Evolutionary conservation across 1,139 yeast species (phyloP), one percentile per base, ranked within the genome.

Genomic region (Casaregolazyma lundiana): DNA sequence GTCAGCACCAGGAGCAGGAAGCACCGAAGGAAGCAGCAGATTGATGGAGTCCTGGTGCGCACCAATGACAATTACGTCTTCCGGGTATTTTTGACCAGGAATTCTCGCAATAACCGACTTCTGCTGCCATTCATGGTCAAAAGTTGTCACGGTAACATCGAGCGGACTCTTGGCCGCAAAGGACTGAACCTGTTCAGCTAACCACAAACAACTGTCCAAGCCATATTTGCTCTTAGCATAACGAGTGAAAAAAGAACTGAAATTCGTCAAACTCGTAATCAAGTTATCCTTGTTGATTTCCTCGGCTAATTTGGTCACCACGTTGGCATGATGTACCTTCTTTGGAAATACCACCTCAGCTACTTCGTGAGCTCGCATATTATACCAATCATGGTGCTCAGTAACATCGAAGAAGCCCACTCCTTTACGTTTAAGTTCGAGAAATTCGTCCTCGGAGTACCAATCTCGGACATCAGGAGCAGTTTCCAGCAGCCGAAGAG

Each of bases 1-100:
- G 64, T 90, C 97, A 3, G 96, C 97, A 4, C 97, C 98, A 1
- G 97, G 97, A 0, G 97, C 89, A 40, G 78, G 75, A 56, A 84
- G 61, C 17, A 81, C 52, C 43, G 71, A 72, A n/a, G 96, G 96
- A 50, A 86, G 73, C 44, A 86, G 56, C 50, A 87, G 70, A 62
- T 88, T 89, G 52, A 81, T 76, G 1, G 96, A 84, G 63, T 90
- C 98, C 61, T 84, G 87, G 67, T 92, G 97, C 20, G 96, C 84
- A 0, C 97, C 97, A 22, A 90, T 77, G 16, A 90, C 79, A 2
- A 90, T 83, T 20, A 77, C 69, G 36, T 68, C 59, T 24, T 69
- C 72, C 15, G 68, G 62, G 42, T 56, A 54, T 51, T 64, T 57
- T 35, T 63, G 52, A 7, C 75, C 77, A 43, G 75, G 72, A 36